Conservation (phyloP, 306 rosid species). For the Senna tora region DNA sequence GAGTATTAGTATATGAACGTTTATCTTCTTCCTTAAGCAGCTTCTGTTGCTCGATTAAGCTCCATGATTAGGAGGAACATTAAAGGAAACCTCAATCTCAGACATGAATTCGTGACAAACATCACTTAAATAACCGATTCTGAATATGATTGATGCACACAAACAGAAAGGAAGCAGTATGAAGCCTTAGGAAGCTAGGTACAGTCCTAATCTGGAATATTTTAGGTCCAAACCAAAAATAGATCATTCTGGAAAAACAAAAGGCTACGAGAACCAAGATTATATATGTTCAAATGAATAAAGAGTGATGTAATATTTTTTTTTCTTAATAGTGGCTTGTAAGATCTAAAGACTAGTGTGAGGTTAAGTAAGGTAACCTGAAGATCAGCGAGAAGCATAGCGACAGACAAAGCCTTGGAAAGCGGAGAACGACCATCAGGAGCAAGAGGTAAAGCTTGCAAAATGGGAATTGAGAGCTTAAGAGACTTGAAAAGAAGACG, state of each 20-base stretch:
- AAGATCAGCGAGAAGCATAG: constrained; percentile 82
- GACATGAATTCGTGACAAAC: no score
- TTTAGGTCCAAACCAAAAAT: not conserved
- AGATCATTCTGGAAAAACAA: not conserved
- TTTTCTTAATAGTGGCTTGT: not conserved
- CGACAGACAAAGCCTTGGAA: constrained; percentile 61
- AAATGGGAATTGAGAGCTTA: constrained; percentile 75
- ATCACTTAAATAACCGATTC: not conserved
- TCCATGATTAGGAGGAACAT: no score
- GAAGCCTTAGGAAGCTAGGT: not conserved
- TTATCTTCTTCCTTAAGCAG: no score
- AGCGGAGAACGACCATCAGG: constrained; percentile 79
- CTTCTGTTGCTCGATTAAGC: no score
- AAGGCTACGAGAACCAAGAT: not conserved
- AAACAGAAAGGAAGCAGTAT: not conserved
- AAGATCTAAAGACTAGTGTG: not conserved
- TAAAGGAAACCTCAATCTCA: no score
- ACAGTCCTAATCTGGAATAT: not conserved
- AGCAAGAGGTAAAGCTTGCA: constrained; percentile 59
- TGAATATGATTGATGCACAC: not conserved
- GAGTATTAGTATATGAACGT: no score
- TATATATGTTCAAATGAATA: not conserved
- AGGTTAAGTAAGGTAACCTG: constrained; percentile 42
- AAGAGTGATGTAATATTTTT: not conserved
- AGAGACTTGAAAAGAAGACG: constrained; percentile 73